Evolutionary conservation across 1,284 basidiomycete genomes (phyloP).

Genomic region (Fomitopsis schrenkii): DNA sequence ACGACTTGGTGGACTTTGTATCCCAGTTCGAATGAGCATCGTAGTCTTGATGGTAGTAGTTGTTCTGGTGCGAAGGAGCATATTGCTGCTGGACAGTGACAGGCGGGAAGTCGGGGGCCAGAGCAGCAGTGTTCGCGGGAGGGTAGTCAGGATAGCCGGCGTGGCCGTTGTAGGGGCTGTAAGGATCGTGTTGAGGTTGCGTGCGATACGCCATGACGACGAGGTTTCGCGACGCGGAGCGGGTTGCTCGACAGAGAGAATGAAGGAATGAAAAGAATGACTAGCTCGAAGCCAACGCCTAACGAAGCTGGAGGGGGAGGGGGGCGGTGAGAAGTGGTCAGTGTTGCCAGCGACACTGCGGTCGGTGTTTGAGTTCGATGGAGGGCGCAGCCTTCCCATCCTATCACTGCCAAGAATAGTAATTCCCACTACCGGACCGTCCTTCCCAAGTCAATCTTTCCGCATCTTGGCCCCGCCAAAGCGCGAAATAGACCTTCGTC

Average conservation of each 20-base stretch:
- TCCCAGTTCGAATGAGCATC: conserved; percentile 56
- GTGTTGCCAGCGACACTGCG: conserved; percentile 9
- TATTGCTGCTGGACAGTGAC: conserved; percentile 13
- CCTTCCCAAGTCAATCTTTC: background rate
- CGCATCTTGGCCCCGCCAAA: background rate
- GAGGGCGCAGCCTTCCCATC: background rate
- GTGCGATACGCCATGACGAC: conserved; percentile 51
- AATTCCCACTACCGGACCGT: background rate
- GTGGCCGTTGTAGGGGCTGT: conserved; percentile 7
- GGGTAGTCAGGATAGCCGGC: conserved; percentile 31
- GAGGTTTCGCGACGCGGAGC: conserved; percentile 6
- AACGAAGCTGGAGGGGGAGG: background rate
- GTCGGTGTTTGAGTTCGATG: conserved; percentile 7
- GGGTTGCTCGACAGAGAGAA: background rate
- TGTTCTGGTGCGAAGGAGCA: conserved; percentile 11
- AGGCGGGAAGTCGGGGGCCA: conserved; percentile 34
- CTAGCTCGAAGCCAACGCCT: background rate
- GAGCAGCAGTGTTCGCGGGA: conserved; percentile 27
- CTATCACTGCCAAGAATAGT: background rate
- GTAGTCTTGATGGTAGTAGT: conserved; percentile 22
- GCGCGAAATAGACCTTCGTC: too few relatives aligned
- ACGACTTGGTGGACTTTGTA: conserved; percentile 56
- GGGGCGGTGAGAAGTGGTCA: conserved; percentile 2
- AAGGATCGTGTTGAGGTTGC: conserved; percentile 43
- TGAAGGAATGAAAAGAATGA: conserved; percentile 1